Conservation (phyloP, 1,139 yeast genomes). For the Suhomyces kunorum region DNA sequence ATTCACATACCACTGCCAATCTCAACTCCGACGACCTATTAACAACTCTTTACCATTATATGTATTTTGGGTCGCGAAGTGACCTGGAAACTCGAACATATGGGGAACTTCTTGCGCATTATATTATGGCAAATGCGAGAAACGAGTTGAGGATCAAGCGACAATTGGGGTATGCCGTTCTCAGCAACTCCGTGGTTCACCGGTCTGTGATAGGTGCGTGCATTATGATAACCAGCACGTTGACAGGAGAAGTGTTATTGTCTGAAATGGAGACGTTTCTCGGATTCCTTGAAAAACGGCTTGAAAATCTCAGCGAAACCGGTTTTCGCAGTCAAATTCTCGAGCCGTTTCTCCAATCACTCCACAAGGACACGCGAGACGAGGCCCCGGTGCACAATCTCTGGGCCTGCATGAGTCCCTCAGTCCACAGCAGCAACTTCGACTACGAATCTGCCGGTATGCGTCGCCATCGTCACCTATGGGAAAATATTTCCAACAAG, state of each 20-base stretch:
- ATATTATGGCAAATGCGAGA: conserved; percentile 42
- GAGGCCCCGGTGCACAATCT: conserved; percentile 24
- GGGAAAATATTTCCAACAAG: conserved; percentile 51
- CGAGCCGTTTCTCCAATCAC: conserved; percentile 35
- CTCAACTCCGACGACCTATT: conserved; percentile 46
- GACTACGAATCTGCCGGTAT: conserved; percentile 27
- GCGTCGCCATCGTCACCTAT: conserved; percentile 43
- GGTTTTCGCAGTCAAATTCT: conserved; percentile 37
- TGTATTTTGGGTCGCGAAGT: conserved; percentile 54
- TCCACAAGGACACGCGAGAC: conserved; percentile 7
- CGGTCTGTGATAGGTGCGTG: conserved; percentile 58
- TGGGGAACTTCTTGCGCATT: conserved; percentile 46
- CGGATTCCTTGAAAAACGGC: conserved; percentile 32
- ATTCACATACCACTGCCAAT: conserved; percentile 25
- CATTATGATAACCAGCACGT: conserved; percentile 49
- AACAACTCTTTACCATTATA: conserved; percentile 49
- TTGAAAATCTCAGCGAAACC: conserved; percentile 25
- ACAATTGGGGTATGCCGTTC: conserved; percentile 52
- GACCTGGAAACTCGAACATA: conserved; percentile 35
- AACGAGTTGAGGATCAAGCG: conserved; percentile 51
- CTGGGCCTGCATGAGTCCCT: conserved; percentile 25
- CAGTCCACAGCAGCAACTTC: conserved; percentile 29
- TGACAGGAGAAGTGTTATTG: conserved; percentile 25
- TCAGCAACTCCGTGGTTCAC: conserved; percentile 54
- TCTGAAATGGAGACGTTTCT: conserved; percentile 50